phyloP scores from a whole-genome alignment of 768 basidiomycete species.

The Clavaria fumosa region DNA sequence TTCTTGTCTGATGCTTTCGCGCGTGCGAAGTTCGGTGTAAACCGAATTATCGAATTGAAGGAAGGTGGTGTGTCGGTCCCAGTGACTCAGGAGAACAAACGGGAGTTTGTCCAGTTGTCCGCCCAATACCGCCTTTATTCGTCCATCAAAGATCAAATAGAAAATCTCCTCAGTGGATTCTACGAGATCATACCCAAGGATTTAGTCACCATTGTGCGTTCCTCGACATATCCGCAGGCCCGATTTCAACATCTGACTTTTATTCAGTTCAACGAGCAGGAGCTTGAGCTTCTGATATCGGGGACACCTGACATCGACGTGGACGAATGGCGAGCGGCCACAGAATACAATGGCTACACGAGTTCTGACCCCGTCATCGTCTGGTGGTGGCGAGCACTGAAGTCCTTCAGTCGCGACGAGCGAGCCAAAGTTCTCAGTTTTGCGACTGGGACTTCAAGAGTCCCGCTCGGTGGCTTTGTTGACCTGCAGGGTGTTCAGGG shows the following conservation, averaged over 20 bases:
- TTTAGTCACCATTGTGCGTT: constrained; percentile 75
- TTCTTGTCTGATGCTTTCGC: too few species aligned
- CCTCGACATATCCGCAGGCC: not conserved
- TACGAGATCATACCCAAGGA: constrained; percentile 98
- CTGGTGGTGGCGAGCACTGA: constrained; percentile 99
- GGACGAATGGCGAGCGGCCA: constrained; percentile 90
- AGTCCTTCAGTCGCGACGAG: constrained; percentile 95
- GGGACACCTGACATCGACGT: constrained; percentile 98
- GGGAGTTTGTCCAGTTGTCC: constrained; percentile 90
- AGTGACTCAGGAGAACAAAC: constrained; percentile 93
- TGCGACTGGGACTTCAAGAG: constrained; percentile 84
- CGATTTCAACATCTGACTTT: constrained; percentile 7
- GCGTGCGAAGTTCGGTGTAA: constrained; percentile 86
- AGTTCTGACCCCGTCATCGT: constrained; percentile 89
- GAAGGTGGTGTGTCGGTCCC: constrained; percentile 67
- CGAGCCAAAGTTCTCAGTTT: constrained; percentile 95
- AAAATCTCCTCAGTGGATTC: constrained; percentile 79
- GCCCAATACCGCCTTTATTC: constrained; percentile 88
- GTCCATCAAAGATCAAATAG: constrained; percentile 93
- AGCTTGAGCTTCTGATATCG: constrained; percentile 85
- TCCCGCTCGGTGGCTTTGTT: constrained; percentile 87
- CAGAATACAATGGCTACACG: constrained; percentile 79
- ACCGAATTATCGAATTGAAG: constrained; percentile 77
- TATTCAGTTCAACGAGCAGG: constrained; percentile 80
- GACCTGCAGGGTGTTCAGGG: constrained; percentile 94